Evolutionary conservation across 2,329 filamentous ascomycete genomes (phyloP).

Genomic region (Pseudopyrenochaeta lycopersici): DNA sequence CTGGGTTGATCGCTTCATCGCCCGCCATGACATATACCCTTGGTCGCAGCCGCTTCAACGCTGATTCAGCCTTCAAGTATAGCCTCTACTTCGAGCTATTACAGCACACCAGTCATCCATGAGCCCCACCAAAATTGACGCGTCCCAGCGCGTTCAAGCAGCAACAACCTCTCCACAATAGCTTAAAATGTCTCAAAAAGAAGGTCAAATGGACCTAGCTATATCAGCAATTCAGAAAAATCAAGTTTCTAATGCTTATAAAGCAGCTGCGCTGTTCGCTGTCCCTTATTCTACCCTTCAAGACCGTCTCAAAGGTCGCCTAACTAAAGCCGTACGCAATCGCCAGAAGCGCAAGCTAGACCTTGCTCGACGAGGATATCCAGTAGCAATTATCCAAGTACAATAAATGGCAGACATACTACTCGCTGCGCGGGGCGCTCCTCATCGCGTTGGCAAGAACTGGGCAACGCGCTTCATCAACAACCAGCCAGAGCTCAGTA

Average conservation of each 20-base stretch:
- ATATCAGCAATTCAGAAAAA: not conserved
- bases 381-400: conserved; percentile 4
- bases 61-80: too few species aligned
- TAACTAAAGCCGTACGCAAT: not conserved
- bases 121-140: not conserved
- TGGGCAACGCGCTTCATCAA: conserved; percentile 13
- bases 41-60: too few species aligned
- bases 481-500: conserved; percentile 13
- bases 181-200: not conserved
- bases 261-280: not conserved
- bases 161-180: not conserved
- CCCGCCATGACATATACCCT: too few species aligned
- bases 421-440: conserved; percentile 7
- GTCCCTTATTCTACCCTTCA: conserved; percentile 1
- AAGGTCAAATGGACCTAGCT: not conserved
- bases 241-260: not conserved
- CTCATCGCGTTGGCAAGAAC: conserved; percentile 10
- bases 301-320: not conserved
- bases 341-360: conserved; percentile 12
- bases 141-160: not conserved
- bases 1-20: too few species aligned
- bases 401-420: conserved; percentile 7
- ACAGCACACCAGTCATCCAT: not conserved
- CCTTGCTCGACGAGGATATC: conserved; percentile 10
- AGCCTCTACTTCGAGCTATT: too few species aligned